phyloP scores from a whole-genome alignment of 768 basidiomycete genomes.

The Agrocybe praecox region DNA sequence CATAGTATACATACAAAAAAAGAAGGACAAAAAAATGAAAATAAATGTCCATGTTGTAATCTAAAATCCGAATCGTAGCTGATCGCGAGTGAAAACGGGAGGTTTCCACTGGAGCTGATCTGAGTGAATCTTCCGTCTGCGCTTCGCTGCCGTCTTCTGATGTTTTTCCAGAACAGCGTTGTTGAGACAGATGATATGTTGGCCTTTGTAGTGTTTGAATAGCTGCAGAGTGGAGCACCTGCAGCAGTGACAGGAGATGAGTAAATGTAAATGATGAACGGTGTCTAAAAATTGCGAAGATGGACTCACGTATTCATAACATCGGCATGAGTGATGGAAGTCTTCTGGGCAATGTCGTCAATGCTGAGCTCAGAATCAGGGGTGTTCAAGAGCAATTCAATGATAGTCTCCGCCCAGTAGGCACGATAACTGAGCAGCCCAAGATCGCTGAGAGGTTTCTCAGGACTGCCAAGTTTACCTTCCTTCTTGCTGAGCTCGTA shows the following conservation, averaged over 20 bases:
- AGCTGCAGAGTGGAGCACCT: constrained; percentile 94
- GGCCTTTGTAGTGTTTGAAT: constrained; percentile 95
- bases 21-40: too few relatives aligned
- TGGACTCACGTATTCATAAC: constrained; percentile 95
- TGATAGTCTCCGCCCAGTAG: constrained; percentile 97
- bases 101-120: constrained; percentile 92
- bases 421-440: constrained; percentile 92
- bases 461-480: constrained; percentile 93
- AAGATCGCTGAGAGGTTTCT: constrained; percentile 95
- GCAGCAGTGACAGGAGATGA: constrained; percentile 5
- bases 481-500: constrained; percentile 98
- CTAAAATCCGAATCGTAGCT: constrained; percentile 77
- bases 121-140: constrained; percentile 76
- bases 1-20: constrained; percentile 18
- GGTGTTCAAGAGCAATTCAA: constrained; percentile 79
- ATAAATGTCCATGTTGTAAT: neutral
- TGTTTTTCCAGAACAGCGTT: constrained; percentile 91
- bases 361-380: constrained; percentile 85
- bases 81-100: constrained; percentile 88
- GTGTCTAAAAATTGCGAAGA: constrained; percentile 7
- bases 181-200: constrained; percentile 90
- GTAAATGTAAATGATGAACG: constrained; percentile 3
- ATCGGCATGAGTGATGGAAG: constrained; percentile 92
- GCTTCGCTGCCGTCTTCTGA: constrained; percentile 81
- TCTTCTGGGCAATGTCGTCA: constrained; percentile 96